Conservation (phyloP, 768 basidiomycete genomes). For the Lactifluus echinatus region DNA sequence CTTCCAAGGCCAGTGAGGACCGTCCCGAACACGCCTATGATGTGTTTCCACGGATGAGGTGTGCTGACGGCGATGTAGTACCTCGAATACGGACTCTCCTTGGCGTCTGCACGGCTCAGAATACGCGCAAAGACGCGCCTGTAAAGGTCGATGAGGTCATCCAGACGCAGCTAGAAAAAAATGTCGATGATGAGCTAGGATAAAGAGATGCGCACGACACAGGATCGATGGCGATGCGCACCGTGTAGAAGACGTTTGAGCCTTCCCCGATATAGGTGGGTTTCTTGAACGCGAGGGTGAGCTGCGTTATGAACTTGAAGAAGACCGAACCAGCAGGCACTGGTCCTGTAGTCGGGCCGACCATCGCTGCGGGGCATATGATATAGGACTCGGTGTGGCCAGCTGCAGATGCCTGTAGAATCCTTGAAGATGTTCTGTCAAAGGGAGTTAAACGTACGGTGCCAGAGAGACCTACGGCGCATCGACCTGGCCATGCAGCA, state of each 20-base stretch:
- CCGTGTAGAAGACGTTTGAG: slow-evolving; percentile 8
- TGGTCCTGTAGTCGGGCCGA: slow-evolving; percentile 2
- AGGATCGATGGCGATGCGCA: not conserved
- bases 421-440: not conserved
- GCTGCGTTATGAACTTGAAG: not conserved
- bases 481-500: slow-evolving; percentile 9
- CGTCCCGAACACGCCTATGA: not conserved
- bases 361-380: slow-evolving; percentile 8
- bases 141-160: slow-evolving; percentile 8
- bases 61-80: slow-evolving; percentile 7
- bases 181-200: not conserved
- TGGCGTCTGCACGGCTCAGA: not conserved
- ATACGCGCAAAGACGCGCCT: slow-evolving; percentile 5
- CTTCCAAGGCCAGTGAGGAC: not conserved
- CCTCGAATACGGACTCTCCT: slow-evolving; percentile 14
- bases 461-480: not conserved
- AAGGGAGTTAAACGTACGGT: not conserved
- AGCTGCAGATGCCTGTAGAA: not conserved
- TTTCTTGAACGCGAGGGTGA: not conserved
- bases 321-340: slow-evolving; percentile 1
- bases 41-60: slow-evolving; percentile 3
- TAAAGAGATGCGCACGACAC: not conserved
- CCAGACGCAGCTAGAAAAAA: not conserved
- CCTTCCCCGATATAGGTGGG: slow-evolving; percentile 8
- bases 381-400: slow-evolving; percentile 8